phyloP scores from a whole-genome alignment of 176 grass and related monocot species.

The Pontederia crassipes region DNA sequence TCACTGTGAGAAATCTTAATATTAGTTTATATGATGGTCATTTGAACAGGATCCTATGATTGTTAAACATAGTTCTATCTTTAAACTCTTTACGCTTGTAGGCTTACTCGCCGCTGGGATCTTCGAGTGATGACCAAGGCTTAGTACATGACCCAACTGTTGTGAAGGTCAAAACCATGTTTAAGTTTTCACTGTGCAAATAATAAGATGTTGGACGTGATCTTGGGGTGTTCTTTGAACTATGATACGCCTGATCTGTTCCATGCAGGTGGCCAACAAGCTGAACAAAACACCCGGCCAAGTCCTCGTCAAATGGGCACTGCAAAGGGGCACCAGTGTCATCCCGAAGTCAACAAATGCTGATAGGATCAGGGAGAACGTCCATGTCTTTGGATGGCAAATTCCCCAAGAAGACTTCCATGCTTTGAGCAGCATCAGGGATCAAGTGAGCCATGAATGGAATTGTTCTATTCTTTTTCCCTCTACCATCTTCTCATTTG shows the following conservation, averaged over 20 bases:
- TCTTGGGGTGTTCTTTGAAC: too few species aligned
- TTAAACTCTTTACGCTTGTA: constrained; percentile 11
- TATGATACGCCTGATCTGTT: neutral
- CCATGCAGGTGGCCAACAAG: constrained; percentile 48
- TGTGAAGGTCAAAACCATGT: constrained; percentile 16
- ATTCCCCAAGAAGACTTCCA: constrained; percentile 61
- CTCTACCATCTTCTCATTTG: too few species aligned
- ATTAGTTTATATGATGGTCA: too few species aligned
- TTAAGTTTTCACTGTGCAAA: too few species aligned
- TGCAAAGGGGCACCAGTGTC: constrained; percentile 64
- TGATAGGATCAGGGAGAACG: constrained; percentile 70
- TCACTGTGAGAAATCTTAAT: constrained; percentile 36
- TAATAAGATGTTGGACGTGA: too few species aligned
- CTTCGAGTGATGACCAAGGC: constrained; percentile 30
- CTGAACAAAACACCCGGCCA: constrained; percentile 61
- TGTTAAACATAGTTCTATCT: too few species aligned
- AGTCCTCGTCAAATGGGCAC: constrained; percentile 65
- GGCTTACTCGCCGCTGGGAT: constrained; percentile 75
- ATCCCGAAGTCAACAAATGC: constrained; percentile 67
- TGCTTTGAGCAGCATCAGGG: constrained; percentile 42
- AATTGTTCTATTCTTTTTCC: too few species aligned
- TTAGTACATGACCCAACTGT: constrained; percentile 51
- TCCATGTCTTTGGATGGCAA: constrained; percentile 62
- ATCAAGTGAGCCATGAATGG: too few species aligned
- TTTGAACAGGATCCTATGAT: neutral